These are phyloP conservation scores for Russula vinacea DNA, from an alignment of 768 basidiomycete genomes.

Conservation along the genomic window DNA sequence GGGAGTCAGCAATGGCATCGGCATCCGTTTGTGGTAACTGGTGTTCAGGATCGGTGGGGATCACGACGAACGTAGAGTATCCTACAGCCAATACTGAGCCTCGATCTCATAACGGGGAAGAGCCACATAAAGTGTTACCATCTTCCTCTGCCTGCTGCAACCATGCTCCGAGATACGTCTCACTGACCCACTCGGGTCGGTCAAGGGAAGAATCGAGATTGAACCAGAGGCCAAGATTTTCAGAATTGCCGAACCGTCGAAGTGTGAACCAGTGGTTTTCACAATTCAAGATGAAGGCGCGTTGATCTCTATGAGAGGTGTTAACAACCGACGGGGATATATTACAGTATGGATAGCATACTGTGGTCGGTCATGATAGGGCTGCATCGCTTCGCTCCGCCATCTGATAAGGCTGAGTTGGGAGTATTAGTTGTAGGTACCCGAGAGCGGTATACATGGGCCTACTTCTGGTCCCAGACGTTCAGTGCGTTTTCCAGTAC, in stretches of 20 bases:
- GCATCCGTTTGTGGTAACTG: constrained; percentile 64
- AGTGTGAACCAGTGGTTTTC: constrained; percentile 89
- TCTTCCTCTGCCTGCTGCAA: constrained; percentile 83
- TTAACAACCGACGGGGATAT: constrained; percentile 20
- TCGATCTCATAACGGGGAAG: not conserved
- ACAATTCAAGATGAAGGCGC: constrained; percentile 84
- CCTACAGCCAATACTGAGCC: constrained; percentile 43
- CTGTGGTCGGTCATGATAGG: constrained; percentile 76
- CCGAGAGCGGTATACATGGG: not conserved
- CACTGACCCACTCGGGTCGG: constrained; percentile 78
- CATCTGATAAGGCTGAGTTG: constrained; percentile 68
- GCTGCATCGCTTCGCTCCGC: constrained; percentile 78
- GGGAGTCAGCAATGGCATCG: constrained; percentile 64
- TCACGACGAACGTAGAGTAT: constrained; percentile 78
- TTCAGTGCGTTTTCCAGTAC: constrained; percentile 81
- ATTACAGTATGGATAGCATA: constrained; percentile 41
- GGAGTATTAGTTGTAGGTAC: not conserved
- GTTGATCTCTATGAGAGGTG: constrained; percentile 55
- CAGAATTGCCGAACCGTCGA: constrained; percentile 66
- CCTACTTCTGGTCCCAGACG: constrained; percentile 79
- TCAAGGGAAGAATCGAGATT: constrained; percentile 77
- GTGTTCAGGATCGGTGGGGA: constrained; percentile 55
- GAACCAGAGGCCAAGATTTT: constrained; percentile 74
- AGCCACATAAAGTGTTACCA: constrained; percentile 45
- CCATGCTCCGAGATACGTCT: constrained; percentile 80